phyloP scores from a whole-genome alignment of 768 basidiomycete genomes.

The Termitomyces sp. region DNA sequence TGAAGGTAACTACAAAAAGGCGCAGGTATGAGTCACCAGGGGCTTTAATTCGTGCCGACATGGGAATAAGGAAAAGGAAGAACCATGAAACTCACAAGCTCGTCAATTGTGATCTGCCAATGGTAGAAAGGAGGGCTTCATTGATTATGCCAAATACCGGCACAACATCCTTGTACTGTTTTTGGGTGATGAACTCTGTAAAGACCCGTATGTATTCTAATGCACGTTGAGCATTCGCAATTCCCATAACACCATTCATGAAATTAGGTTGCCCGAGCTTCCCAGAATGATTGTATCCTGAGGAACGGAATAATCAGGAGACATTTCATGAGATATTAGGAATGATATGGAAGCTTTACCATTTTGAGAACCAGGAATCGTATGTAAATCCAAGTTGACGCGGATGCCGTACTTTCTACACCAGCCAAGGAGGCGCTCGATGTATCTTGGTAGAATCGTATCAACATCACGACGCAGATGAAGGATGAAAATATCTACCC shows the following conservation, averaged over 20 bases:
- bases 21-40: not conserved
- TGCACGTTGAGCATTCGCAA: constrained; percentile 80
- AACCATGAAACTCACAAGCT: constrained; percentile 53
- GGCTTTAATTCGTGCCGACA: constrained; percentile 1
- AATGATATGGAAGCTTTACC: constrained; percentile 29
- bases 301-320: not conserved
- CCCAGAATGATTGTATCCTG: constrained; percentile 60
- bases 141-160: constrained; percentile 63
- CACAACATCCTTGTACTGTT: constrained; percentile 64
- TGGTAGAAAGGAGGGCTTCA: constrained; percentile 47
- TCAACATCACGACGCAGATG: not conserved
- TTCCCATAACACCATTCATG: constrained; percentile 73
- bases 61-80: constrained; percentile 27
- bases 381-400: constrained; percentile 75
- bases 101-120: constrained; percentile 51
- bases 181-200: constrained; percentile 80
- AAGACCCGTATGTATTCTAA: constrained; percentile 76
- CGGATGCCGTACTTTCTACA: constrained; percentile 82
- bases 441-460: constrained; percentile 42
- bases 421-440: constrained; percentile 72
- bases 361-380: constrained; percentile 76
- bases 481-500: constrained; percentile 16
- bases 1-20: constrained; percentile 42
- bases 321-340: not conserved
- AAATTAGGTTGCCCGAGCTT: constrained; percentile 59